phyloP scores from a whole-genome alignment of 148 eudicot species.

The Fagopyrum homotropicum region DNA sequence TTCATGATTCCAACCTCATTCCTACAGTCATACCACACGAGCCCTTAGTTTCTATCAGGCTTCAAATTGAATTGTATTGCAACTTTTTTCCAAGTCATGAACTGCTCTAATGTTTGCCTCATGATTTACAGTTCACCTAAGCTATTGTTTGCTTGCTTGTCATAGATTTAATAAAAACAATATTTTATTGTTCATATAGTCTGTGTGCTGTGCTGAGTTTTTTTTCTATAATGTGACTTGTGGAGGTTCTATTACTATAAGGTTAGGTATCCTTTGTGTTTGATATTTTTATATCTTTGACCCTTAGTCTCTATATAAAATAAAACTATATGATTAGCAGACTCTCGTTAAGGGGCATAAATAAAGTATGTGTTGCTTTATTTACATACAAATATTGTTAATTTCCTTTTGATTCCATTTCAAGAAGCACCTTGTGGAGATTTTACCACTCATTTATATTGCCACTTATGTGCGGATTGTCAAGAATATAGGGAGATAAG shows the following conservation, averaged over 20 bases:
- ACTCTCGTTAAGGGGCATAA: not conserved
- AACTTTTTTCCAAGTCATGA: no score
- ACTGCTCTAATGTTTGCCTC: constrained; percentile 23
- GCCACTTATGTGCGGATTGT: constrained; percentile 82
- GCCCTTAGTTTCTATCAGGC: no score
- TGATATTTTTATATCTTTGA: no score
- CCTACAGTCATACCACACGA: no score
- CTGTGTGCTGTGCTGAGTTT: not conserved
- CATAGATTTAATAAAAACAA: not conserved
- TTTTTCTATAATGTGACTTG: no score
- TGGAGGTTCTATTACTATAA: no score
- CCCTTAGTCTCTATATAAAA: no score
- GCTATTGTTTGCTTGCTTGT: not conserved
- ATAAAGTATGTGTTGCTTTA: not conserved
- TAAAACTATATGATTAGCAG: not conserved
- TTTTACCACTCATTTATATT: constrained; percentile 73
- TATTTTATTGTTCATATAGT: not conserved
- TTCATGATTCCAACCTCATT: no score
- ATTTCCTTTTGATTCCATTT: not conserved
- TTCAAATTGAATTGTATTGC: no score
- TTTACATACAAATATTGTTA: not conserved
- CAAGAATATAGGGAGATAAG: constrained; percentile 88
- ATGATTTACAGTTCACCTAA: not conserved
- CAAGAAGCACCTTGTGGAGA: constrained; percentile 97
- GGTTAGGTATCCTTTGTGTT: not conserved